Conservation (phyloP, 805 yeast species). For the Cyberlindnera americana region DNA sequence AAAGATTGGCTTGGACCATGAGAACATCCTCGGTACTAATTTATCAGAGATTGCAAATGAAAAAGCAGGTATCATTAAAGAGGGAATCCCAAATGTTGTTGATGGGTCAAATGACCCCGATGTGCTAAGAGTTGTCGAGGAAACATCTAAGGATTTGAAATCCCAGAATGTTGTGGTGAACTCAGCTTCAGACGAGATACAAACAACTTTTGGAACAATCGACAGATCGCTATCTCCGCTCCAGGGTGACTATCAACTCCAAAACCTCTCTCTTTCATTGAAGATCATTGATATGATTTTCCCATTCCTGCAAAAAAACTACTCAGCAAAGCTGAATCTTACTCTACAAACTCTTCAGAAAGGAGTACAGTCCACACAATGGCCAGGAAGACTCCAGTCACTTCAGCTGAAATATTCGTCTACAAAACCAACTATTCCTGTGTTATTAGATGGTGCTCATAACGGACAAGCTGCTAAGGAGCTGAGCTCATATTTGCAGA, state of each 20-base stretch:
- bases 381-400: slow-evolving; percentile 88
- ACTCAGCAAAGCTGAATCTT: slow-evolving; percentile 28
- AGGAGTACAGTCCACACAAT: slow-evolving; percentile 55
- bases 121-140: slow-evolving; percentile 46
- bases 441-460: slow-evolving; percentile 89
- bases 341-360: slow-evolving; percentile 33
- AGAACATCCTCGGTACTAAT: slow-evolving; percentile 65
- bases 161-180: slow-evolving; percentile 28
- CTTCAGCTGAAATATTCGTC: slow-evolving; percentile 31
- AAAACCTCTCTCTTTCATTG: slow-evolving; percentile 67
- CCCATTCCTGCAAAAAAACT: slow-evolving; percentile 22
- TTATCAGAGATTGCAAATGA: slow-evolving; percentile 64
- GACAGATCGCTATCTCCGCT: slow-evolving; percentile 47
- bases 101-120: slow-evolving; percentile 61
- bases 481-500: slow-evolving; percentile 33
- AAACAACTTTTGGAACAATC: slow-evolving; percentile 31
- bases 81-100: slow-evolving; percentile 52
- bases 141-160: slow-evolving; percentile 32
- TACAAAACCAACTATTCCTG: slow-evolving; percentile 24
- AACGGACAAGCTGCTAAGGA: slow-evolving; percentile 82
- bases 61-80: slow-evolving; percentile 84
- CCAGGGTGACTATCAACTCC: slow-evolving; percentile 68
- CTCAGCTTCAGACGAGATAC: slow-evolving; percentile 20
- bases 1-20: slow-evolving; percentile 85
- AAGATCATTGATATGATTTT: slow-evolving; percentile 42